Conservation (phyloP, 129 eudicot genomes). For the Helianthus tuberosus region DNA sequence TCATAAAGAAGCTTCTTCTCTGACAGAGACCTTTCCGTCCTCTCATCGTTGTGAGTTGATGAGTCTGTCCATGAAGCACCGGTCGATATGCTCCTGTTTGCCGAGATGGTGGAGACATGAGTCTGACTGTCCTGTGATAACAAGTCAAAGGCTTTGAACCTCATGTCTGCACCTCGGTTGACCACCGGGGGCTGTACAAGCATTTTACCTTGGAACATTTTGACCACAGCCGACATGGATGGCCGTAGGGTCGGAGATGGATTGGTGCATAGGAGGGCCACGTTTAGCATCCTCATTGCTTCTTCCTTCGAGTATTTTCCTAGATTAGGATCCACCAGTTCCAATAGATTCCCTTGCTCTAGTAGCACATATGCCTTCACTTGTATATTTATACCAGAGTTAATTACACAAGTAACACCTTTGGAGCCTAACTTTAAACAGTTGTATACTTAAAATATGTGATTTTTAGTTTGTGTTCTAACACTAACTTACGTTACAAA, state of each 20-base stretch:
- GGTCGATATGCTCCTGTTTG: slow-evolving; percentile 39
- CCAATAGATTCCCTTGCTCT: slow-evolving; percentile 73
- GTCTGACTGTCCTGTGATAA: slow-evolving; percentile 59
- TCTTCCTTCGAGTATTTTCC: slow-evolving; percentile 55
- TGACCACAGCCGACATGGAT: slow-evolving; percentile 73
- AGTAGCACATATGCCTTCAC: slow-evolving; percentile 65
- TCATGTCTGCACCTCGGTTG: slow-evolving; percentile 41
- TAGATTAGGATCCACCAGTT: slow-evolving; percentile 69
- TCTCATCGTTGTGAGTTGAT: slow-evolving; percentile 42
- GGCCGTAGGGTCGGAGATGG: slow-evolving; percentile 80
- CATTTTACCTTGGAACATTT: slow-evolving; percentile 69
- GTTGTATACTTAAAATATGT: too few species aligned
- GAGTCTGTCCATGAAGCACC: slow-evolving; percentile 67
- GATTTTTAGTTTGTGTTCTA: too few species aligned
- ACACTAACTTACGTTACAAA: too few species aligned
- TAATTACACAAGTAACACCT: too few species aligned
- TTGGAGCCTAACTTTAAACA: too few species aligned
- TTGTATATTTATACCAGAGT: too few species aligned
- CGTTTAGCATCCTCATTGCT: slow-evolving; percentile 57
- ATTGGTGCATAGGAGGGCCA: slow-evolving; percentile 71
- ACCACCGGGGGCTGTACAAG: slow-evolving; percentile 57
- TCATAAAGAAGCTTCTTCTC: slow-evolving; percentile 44
- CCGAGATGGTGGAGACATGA: slow-evolving; percentile 41
- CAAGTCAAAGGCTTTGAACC: slow-evolving; percentile 55
- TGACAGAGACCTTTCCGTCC: slow-evolving; percentile 27